Evolutionary conservation across 2,329 filamentous ascomycete species (phyloP).

Genomic region (Epichloe baconii): DNA sequence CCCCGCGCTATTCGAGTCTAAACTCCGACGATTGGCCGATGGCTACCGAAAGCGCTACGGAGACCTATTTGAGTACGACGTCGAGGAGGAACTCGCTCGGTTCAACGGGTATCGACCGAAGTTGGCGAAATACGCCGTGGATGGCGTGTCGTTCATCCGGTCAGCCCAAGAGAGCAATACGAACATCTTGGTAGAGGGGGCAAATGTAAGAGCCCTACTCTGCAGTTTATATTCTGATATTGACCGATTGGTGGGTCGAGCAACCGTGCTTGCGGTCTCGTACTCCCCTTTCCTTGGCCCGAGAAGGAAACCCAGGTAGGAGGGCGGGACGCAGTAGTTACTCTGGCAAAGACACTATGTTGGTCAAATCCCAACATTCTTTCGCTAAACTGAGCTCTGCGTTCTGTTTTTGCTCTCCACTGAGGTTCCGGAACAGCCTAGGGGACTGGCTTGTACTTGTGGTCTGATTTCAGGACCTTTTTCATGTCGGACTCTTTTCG

Average conservation of each 20-base stretch:
- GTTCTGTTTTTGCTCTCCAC: no score
- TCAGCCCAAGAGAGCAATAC: slow-evolving; percentile 44
- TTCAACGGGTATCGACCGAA: slow-evolving; percentile 46
- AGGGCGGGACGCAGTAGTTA: not conserved
- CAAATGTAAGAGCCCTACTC: slow-evolving; percentile 17
- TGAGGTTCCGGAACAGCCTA: no score
- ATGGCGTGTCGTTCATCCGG: slow-evolving; percentile 52
- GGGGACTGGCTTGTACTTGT: no score
- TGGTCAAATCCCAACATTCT: no score
- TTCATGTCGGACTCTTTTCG: no score
- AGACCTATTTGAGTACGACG: slow-evolving; percentile 49
- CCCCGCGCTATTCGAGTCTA: slow-evolving; percentile 48
- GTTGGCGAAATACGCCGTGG: slow-evolving; percentile 47
- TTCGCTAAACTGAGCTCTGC: no score
- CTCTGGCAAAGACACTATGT: not conserved
- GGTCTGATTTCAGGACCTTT: no score
- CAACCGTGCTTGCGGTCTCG: slow-evolving; percentile 10
- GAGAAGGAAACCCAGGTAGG: not conserved
- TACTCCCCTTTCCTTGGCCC: slow-evolving; percentile 8
- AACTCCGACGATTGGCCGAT: slow-evolving; percentile 46
- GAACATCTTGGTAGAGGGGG: slow-evolving; percentile 56
- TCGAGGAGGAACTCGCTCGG: slow-evolving; percentile 53
- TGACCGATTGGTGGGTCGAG: slow-evolving; percentile 6
- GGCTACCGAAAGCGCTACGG: slow-evolving; percentile 56
- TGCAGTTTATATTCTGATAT: no score